Percentiles rank a stretch among this genome's conserved stretches.
These are phyloP conservation scores for Daucus carota DNA, from an alignment of 129 eudicot species.

Conservation along the genomic window DH1_v3.0 NC_030383.2:40796501-40797000, in stretches of 20 bases:
- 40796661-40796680: not conserved
- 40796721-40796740: slow-evolving; percentile 3
- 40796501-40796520: no score
- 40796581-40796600: no score
- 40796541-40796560: no score
- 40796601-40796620: no score
- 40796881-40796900: not conserved
- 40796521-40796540: no score
- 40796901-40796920: not conserved
- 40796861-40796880: no score
- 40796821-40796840: not conserved
- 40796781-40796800: not conserved
- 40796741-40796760: not conserved
- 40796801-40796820: no score
- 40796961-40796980: not conserved
- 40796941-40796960: not conserved
- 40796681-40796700: not conserved
- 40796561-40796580: no score
- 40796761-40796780: not conserved
- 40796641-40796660: no score
- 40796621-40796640: slow-evolving; percentile 1
- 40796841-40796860: not conserved
- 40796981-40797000: not conserved
- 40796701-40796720: not conserved
- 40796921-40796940: not conserved